These are phyloP conservation scores for Daldinia vernicosa DNA, from an alignment of 495 filamentous ascomycete genomes.

Conservation along the genomic window DNA sequence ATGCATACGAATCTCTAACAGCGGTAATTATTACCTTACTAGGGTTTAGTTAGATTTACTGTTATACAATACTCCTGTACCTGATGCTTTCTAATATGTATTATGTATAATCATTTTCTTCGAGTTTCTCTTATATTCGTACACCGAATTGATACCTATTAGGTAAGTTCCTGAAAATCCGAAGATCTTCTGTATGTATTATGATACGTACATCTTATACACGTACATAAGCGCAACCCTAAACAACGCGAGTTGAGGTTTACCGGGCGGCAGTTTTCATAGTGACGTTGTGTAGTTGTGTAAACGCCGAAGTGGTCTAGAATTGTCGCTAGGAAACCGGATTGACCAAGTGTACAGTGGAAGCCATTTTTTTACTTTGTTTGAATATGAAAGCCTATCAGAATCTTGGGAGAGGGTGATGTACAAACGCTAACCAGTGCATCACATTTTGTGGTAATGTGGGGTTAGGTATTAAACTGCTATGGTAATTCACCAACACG, in stretches of 20 bases:
- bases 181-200: neutral
- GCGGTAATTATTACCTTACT: neutral
- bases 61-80: neutral
- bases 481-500: constrained; percentile 17
- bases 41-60: neutral
- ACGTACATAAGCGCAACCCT: neutral
- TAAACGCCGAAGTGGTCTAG: constrained; percentile 11
- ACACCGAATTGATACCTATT: neutral
- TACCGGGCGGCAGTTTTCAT: constrained; percentile 7
- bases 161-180: neutral
- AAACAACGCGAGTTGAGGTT: constrained; percentile 9
- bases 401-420: constrained; percentile 26
- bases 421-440: constrained; percentile 27
- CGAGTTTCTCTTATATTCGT: too few relatives aligned
- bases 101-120: neutral
- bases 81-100: neutral
- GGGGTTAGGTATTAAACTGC: constrained; percentile 16
- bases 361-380: neutral
- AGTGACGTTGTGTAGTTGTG: constrained; percentile 9
- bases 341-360: constrained; percentile 7
- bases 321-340: neutral
- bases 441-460: constrained; percentile 20
- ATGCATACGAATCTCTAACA: neutral
- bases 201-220: neutral
- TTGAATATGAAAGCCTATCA: constrained; percentile 20